Conservation (phyloP, 73 alveolate species). For the Uronychia binucleata region DNA sequence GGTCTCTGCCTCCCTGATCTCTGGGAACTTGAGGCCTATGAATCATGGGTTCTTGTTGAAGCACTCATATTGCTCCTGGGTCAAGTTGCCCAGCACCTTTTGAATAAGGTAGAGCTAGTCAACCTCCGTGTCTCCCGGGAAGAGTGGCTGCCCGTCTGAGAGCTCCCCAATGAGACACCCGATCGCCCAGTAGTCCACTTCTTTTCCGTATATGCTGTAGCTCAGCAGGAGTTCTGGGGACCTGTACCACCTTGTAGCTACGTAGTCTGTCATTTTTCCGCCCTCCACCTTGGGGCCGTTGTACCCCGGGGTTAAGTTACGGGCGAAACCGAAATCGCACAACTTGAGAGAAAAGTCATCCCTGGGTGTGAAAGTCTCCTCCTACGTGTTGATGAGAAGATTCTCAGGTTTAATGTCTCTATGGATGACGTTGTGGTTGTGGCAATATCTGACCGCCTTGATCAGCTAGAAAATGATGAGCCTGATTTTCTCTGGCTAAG, state of each 20-base stretch:
- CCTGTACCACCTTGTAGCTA: slow-evolving; percentile 87
- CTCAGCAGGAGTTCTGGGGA: slow-evolving; percentile 90
- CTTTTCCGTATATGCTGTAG: slow-evolving; percentile 80
- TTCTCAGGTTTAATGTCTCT: slow-evolving; percentile 89
- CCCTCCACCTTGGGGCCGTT: slow-evolving; percentile 59
- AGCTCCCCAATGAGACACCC: slow-evolving; percentile 94
- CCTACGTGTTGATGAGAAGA: slow-evolving; percentile 57
- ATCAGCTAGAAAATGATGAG: slow-evolving; percentile 60
- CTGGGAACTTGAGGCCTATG: slow-evolving; percentile 87
- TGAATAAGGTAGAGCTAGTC: slow-evolving; percentile 73
- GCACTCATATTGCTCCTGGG: slow-evolving; percentile 80
- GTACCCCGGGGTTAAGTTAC: slow-evolving; percentile 45
- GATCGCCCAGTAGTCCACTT: slow-evolving; percentile 93
- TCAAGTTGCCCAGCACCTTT: slow-evolving; percentile 84
- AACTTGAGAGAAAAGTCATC: slow-evolving; percentile 62
- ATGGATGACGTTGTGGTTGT: slow-evolving; percentile 65
- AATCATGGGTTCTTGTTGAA: slow-evolving; percentile 81
- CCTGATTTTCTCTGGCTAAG: slow-evolving; percentile 51
- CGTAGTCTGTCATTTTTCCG: slow-evolving; percentile 75
- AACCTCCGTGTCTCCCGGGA: slow-evolving; percentile 88
- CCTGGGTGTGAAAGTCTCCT: background rate
- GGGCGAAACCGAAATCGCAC: slow-evolving; percentile 91
- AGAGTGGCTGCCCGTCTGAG: slow-evolving; percentile 86
- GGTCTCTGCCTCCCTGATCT: slow-evolving; percentile 90
- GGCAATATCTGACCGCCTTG: slow-evolving; percentile 60